phyloP scores from a whole-genome alignment of 1,139 yeast species.

The Hyphopichia fennica region DNA sequence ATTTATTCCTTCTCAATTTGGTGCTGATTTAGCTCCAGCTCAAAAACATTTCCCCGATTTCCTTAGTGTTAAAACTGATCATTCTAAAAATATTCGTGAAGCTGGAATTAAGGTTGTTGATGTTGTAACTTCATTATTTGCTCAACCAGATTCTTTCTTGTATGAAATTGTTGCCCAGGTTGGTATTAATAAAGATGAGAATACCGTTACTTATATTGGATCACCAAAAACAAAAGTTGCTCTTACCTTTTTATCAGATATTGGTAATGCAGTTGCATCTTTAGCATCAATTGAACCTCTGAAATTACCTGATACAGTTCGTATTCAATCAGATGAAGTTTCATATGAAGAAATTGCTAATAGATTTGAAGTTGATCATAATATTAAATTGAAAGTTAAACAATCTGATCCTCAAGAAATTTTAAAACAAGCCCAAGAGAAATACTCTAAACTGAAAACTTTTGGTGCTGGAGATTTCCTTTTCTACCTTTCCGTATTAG shows the following conservation, averaged over 20 bases:
- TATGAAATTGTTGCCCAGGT: conserved; percentile 32
- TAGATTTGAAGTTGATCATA: conserved; percentile 40
- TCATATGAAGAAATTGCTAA: conserved; percentile 39
- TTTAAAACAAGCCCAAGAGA: conserved; percentile 28
- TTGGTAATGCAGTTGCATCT: conserved; percentile 48
- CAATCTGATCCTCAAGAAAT: conserved; percentile 29
- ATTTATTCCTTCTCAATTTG: conserved; percentile 66
- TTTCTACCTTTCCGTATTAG: conserved; percentile 32
- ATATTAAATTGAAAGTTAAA: conserved; percentile 32
- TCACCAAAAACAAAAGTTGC: conserved; percentile 32
- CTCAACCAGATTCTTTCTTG: conserved; percentile 37
- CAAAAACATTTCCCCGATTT: conserved; percentile 30
- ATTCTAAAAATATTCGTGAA: conserved; percentile 39
- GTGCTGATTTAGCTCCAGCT: conserved; percentile 35
- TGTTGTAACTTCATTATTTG: conserved; percentile 45
- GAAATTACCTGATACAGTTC: conserved; percentile 45
- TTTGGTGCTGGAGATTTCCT: conserved; percentile 21
- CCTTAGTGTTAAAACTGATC: conserved; percentile 37
- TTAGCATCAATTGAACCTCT: conserved; percentile 38
- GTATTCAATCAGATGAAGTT: conserved; percentile 42
- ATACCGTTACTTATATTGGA: conserved; percentile 42
- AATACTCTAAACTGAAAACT: conserved; percentile 13
- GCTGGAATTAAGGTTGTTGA: conserved; percentile 54
- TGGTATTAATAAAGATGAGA: conserved; percentile 37
- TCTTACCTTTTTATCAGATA: conserved; percentile 43